Evolutionary conservation across 352 stramenopile genomes (phyloP), one percentile per base, ranked within the genome.

Genomic region (Phytopythium vexans): DNA sequence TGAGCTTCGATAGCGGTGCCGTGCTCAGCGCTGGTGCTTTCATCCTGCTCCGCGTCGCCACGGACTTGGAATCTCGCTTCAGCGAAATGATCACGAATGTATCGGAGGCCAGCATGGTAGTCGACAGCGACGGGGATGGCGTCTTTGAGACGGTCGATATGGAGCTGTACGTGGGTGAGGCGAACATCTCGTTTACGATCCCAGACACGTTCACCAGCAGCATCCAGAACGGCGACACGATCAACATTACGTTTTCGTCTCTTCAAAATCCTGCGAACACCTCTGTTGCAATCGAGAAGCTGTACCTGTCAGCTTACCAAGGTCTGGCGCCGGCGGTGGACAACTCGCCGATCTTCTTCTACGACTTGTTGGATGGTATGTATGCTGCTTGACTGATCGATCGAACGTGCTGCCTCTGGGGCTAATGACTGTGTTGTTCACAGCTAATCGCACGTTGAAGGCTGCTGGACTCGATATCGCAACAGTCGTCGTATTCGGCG

Each of bases 131-230:
- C 6, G 54, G 53, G 7, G 37, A 42, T 38, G 48, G 21, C 21
- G 64, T 34, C 45, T 49, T 41, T 1, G 34, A 58, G n/a, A 45
- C 68, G 1, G 52, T 83, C 14, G 63, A 64, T 11, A 54, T 92
- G 48, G 64, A 76, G 0, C 49, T 90, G 14, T 74, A 56, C 34
- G 62, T 90, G 32, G 75, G 77, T 1, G 48, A 51, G 0, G 81
- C 69, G 3, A 92, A 90, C 47, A 60, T 92, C 38, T 89, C 80
- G 16, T 90, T 92, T 50, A 82, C 65, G n/a, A 82, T 92, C 37
- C 82, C 82, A 1, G 58, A 78, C 35, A 70, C 56, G 1, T 91
- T 85, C 45, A 62, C 54, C 12, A 65, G 69, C 2, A 75, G 56
- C 16, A 88, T 93, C 43, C 72, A 89, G 62, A 90, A 91, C n/a